Evolutionary conservation across 2,329 filamentous ascomycete genomes (phyloP), one percentile per base, ranked within the genome.

Genomic region (Beauveria rudraprayagi): DNA sequence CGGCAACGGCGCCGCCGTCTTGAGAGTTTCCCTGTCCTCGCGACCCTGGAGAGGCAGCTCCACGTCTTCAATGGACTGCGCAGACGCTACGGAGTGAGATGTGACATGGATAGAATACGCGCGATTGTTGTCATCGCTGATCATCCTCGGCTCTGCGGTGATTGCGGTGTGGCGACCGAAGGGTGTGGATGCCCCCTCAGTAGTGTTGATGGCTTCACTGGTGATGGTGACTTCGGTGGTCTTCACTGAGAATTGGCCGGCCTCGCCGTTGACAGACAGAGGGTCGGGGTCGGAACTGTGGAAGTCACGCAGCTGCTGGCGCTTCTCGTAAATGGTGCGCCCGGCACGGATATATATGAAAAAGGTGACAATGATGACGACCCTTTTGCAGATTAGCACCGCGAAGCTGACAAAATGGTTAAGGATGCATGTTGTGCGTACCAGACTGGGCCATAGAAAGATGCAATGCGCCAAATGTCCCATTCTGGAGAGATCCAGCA

Each of bases 381-480:
- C 72, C 84, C 84, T 87, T 51, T 8, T 16, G 3, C 5, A 40
- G n/a, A 7, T 30, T 5, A n/a, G 28, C 11, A 37, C 11, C 14
- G n/a, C 26, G 28, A 5, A 8, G 16, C 28, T 11, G 30, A 26
- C 28, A 7, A 14, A 9, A 22, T 7, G 34, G 24, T 30, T 4
- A 24, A 22, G 22, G 4, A 41, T 48, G 7, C 11, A 22, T 7
- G 5, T 6, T 3, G 3, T 14, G 9, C 78, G 70, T 71, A 88
- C 87, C 87, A 90, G 61, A 89, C 80, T 6, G 87, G 87, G 0
- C 78, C 86, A 67, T 94, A 95, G 70, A 92, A 93, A 30, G 85
- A 82, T 3, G 83, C 83, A 61, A 94, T 85, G 44, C 90, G 86
- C 72, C 90, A 83, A 62, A 86, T 81, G 61, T 90, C 87, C 82